Percentiles rank a stretch among this genome's conserved stretches.
Evolutionary conservation across 352 stramenopile genomes (phyloP).

Genomic region (Hyaloperonospora brassicae): DNA sequence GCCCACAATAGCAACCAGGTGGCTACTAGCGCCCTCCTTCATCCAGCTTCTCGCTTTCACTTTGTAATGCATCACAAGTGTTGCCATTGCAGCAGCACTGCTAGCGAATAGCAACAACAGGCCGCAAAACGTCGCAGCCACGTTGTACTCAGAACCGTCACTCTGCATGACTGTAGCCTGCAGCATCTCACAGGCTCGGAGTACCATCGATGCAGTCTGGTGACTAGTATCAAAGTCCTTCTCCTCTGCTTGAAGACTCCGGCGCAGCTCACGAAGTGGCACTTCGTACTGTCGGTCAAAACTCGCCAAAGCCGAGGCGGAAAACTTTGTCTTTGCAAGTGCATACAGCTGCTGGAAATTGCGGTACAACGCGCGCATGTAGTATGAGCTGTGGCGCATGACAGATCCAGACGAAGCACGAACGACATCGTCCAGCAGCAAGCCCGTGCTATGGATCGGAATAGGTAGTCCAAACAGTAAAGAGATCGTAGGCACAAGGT

Average conservation of each 20-base stretch:
- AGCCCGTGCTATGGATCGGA: slow-evolving; percentile 51
- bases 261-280: slow-evolving; percentile 16
- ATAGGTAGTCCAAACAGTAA: slow-evolving; percentile 65
- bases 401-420: slow-evolving; percentile 17
- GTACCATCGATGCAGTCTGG: slow-evolving; percentile 11
- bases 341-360: slow-evolving; percentile 59
- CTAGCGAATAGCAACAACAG: slow-evolving; percentile 33
- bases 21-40: neutral
- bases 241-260: slow-evolving; percentile 6
- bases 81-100: slow-evolving; percentile 8
- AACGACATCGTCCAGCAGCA: slow-evolving; percentile 58
- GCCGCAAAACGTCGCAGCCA: slow-evolving; percentile 27
- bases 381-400: slow-evolving; percentile 5
- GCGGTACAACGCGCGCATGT: slow-evolving; percentile 31
- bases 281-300: slow-evolving; percentile 29
- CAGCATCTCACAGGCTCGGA: slow-evolving; percentile 34
- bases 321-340: slow-evolving; percentile 46
- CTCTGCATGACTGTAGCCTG: slow-evolving; percentile 48
- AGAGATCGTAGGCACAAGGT: slow-evolving; percentile 80
- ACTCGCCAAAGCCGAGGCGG: slow-evolving; percentile 12
- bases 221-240: slow-evolving; percentile 4
- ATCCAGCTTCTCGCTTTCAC: neutral
- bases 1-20: slow-evolving; percentile 9
- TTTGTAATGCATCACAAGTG: slow-evolving; percentile 9
- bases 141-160: slow-evolving; percentile 75